phyloP scores from a whole-genome alignment of 163 green algal genomes.

The Scenedesmus sp. region DNA sequence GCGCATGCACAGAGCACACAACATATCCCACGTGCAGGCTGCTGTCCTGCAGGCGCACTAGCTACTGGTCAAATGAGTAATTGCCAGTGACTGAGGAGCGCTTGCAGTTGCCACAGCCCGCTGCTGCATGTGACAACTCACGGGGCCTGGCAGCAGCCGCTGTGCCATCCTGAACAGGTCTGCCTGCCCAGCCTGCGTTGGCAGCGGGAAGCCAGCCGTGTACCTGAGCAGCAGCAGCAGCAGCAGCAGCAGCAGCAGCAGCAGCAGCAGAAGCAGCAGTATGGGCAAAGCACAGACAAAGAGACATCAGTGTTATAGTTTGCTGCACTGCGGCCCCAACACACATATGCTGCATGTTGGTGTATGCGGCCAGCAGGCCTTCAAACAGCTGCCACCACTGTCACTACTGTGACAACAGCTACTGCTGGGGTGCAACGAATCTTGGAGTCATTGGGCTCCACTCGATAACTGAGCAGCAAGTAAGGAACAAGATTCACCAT shows the following conservation, averaged over 20 bases:
- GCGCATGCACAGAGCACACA: no score
- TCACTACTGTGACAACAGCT: not conserved
- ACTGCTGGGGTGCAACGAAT: not conserved
- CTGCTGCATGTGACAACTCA: constrained; percentile 55
- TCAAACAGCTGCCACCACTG: no score
- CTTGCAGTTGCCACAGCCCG: no score
- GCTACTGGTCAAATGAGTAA: no score
- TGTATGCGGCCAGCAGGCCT: no score
- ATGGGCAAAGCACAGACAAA: no score
- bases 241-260: not conserved
- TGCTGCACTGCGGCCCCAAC: not conserved
- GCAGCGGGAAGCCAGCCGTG: constrained; percentile 84
- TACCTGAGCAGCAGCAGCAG: constrained; percentile 51
- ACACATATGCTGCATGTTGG: no score
- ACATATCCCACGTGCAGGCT: no score
- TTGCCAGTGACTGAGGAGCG: not conserved
- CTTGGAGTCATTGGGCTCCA: not conserved
- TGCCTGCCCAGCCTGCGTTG: constrained; percentile 69
- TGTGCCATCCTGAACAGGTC: constrained; percentile 88
- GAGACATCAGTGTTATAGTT: no score
- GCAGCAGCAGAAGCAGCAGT: not conserved
- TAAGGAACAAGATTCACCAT: not conserved
- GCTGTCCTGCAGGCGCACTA: no score
- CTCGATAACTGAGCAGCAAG: not conserved
- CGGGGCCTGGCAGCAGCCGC: constrained; percentile 87